A percentile compares a stretch with the other conserved stretches of the same genome.
phyloP scores from a whole-genome alignment of 2,329 filamentous ascomycete species.

The Leptographium flavum region DNA sequence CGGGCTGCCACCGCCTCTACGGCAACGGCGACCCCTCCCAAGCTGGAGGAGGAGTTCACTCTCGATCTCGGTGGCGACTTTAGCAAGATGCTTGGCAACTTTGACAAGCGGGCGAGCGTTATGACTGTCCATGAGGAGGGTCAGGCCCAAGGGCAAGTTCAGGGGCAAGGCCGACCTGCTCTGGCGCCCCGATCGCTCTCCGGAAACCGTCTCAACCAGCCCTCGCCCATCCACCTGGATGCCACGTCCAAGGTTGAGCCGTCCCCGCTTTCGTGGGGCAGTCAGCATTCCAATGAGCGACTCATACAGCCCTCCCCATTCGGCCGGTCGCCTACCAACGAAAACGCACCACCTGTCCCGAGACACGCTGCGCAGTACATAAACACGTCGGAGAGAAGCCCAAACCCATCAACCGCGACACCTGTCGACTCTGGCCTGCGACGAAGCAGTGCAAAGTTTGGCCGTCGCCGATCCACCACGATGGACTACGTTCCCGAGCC shows the following conservation, averaged over 20 bases:
- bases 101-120: slow-evolving; percentile 39
- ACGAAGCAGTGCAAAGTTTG: slow-evolving; percentile 16
- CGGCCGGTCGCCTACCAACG: slow-evolving; percentile 20
- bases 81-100: slow-evolving; percentile 40
- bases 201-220: slow-evolving; percentile 28
- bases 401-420: neutral
- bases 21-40: slow-evolving; percentile 35
- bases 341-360: slow-evolving; percentile 24
- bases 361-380: slow-evolving; percentile 20
- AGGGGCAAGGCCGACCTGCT: slow-evolving; percentile 20
- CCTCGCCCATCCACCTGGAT: slow-evolving; percentile 34
- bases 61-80: slow-evolving; percentile 45
- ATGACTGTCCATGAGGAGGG: slow-evolving; percentile 29
- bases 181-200: slow-evolving; percentile 29
- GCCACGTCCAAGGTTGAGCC: slow-evolving; percentile 29
- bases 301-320: slow-evolving; percentile 26
- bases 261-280: slow-evolving; percentile 35
- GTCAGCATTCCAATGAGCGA: slow-evolving; percentile 34
- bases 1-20: slow-evolving; percentile 41
- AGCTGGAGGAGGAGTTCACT: slow-evolving; percentile 28
- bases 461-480: slow-evolving; percentile 16
- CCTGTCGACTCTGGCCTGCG: slow-evolving; percentile 17
- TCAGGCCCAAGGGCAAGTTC: too few species aligned
- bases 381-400: slow-evolving; percentile 15
- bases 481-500: slow-evolving; percentile 16